Percentiles rank a stretch among this genome's conserved stretches.
Evolutionary conservation across 2,329 filamentous ascomycete species (phyloP).

Genomic region (Tolypocladium ovalisporum): DNA sequence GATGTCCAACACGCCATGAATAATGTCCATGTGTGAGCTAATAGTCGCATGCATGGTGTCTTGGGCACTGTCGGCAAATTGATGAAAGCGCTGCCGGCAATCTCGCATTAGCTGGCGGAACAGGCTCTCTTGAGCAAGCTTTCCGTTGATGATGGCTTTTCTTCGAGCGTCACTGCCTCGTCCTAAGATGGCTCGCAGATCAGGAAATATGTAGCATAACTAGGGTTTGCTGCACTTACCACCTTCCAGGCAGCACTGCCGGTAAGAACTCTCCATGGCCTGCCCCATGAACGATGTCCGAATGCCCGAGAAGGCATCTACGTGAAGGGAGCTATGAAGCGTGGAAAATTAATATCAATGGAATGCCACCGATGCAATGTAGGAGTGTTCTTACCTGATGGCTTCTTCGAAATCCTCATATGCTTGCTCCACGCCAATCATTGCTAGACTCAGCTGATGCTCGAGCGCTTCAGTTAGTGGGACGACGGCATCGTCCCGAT

Average conservation of each 20-base stretch:
- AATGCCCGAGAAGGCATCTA: slow-evolving; percentile 22
- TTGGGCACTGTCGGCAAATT: slow-evolving; percentile 11
- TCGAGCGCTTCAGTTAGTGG: slow-evolving; percentile 14
- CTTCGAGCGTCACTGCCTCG: slow-evolving; percentile 18
- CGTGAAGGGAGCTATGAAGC: slow-evolving; percentile 19
- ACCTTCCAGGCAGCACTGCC: slow-evolving; percentile 14
- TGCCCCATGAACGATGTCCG: slow-evolving; percentile 25
- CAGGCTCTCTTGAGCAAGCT: slow-evolving; percentile 13
- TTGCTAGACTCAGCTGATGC: slow-evolving; percentile 16
- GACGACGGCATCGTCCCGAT: neutral
- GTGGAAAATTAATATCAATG: neutral
- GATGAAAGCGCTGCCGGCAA: slow-evolving; percentile 12
- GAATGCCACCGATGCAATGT: neutral
- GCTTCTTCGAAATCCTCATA: slow-evolving; percentile 12
- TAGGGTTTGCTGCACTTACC: slow-evolving; percentile 14
- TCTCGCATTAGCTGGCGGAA: slow-evolving; percentile 18
- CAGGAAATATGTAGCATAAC: neutral
- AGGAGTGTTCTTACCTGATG: neutral
- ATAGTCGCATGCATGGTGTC: slow-evolving; percentile 7
- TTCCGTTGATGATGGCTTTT: slow-evolving; percentile 20
- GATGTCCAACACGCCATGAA: slow-evolving; percentile 21
- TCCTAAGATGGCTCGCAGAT: slow-evolving; percentile 12
- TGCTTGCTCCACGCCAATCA: slow-evolving; percentile 14
- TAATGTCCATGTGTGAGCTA: slow-evolving; percentile 11
- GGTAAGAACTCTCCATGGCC: slow-evolving; percentile 24